Conservation (phyloP, 805 yeast genomes). For the Candida palmyrensis region DNA sequence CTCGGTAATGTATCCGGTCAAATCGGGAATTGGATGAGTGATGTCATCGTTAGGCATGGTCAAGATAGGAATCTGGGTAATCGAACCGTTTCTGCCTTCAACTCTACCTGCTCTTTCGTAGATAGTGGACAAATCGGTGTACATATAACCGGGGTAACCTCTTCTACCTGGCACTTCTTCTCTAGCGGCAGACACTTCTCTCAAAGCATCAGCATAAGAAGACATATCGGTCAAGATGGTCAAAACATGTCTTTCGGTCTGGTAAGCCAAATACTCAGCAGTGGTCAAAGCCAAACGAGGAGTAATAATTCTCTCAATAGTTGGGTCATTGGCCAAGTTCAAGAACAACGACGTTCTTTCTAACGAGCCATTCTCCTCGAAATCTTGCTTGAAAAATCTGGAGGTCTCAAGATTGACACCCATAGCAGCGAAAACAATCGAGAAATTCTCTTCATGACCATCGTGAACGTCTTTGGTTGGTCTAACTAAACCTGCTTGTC, state of each 20-base stretch:
- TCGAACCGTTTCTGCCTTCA: conserved; percentile 99
- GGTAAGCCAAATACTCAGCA: conserved; percentile 97
- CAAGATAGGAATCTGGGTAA: conserved; percentile 97
- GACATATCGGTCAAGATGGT: conserved; percentile 99
- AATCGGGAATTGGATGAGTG: conserved; percentile 99
- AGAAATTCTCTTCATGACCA: conserved; percentile 99
- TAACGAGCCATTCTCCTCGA: conserved; percentile 97
- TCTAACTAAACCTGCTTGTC: conserved; percentile 98
- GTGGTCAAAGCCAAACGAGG: conserved; percentile 99
- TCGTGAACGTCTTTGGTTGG: conserved; percentile 99
- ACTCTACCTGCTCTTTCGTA: conserved; percentile 99
- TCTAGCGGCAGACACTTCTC: conserved; percentile 99
- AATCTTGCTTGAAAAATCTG: conserved; percentile 97
- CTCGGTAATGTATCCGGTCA: conserved; percentile 98
- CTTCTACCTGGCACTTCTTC: conserved; percentile 99
- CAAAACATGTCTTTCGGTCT: conserved; percentile 98
- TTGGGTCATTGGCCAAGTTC: conserved; percentile 98
- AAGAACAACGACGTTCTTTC: conserved; percentile 97
- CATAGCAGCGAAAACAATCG: conserved; percentile 99
- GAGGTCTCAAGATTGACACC: conserved; percentile 99
- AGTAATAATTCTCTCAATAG: conserved; percentile 98
- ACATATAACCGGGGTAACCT: conserved; percentile 99
- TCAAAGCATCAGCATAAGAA: conserved; percentile 98
- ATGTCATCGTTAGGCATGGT: conserved; percentile 99
- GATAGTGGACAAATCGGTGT: conserved; percentile 97